A percentile compares a stretch with the other conserved stretches of the same genome.
Conservation (phyloP, 176 grass and related monocot species). For the Carex parvula region DNA sequence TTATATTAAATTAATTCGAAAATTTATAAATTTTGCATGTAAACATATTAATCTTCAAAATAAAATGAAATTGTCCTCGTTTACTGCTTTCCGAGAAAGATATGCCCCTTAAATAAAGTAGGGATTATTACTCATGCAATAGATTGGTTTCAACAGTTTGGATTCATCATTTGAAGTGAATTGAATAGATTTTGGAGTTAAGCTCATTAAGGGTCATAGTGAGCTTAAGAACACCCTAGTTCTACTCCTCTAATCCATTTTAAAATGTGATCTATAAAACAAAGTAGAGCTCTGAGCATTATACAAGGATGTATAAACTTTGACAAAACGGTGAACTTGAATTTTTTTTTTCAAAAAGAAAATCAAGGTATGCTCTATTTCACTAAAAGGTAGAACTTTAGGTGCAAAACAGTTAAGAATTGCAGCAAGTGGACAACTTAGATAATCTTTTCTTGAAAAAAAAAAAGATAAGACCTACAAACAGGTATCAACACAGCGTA, state of each 20-base stretch:
- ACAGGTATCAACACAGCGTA: constrained; percentile 24
- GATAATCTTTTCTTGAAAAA: neutral
- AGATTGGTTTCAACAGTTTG: no score
- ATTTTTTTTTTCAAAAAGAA: neutral
- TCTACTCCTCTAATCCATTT: neutral
- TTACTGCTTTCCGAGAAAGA: no score
- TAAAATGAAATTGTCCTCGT: no score
- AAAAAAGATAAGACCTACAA: neutral
- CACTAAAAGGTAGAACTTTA: neutral
- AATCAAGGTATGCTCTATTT: neutral
- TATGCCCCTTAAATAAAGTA: no score
- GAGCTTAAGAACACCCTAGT: no score
- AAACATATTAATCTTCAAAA: no score
- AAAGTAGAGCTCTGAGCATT: neutral
- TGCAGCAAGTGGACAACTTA: neutral
- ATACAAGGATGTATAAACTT: neutral
- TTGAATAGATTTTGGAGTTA: no score
- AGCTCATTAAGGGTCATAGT: no score
- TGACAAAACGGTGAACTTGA: neutral
- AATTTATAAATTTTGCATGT: no score
- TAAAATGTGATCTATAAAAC: neutral
- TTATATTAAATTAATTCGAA: no score
- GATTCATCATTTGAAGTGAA: no score
- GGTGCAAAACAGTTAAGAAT: neutral
- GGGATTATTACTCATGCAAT: no score